phyloP scores from a whole-genome alignment of 306 rosid genomes.

The Comarum palustre region DNA sequence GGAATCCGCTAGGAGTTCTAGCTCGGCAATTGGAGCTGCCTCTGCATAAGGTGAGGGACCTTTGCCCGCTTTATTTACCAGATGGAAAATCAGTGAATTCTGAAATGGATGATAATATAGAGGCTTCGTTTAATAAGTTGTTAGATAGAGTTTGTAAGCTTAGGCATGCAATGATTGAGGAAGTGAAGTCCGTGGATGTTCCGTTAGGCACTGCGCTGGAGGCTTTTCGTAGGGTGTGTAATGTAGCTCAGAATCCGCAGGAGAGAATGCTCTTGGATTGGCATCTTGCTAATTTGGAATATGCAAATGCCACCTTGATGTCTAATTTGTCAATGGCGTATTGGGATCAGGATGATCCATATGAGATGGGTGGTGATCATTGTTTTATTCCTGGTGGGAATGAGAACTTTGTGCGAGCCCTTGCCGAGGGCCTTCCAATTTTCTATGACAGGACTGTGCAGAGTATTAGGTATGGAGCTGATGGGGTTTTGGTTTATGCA shows the following conservation, averaged over 20 bases:
- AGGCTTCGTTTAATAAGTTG: conserved; percentile 69
- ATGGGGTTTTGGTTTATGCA: conserved; percentile 67
- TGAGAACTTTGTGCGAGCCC: conserved; percentile 63
- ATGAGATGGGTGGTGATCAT: conserved; percentile 96
- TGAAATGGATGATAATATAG: conserved; percentile 64
- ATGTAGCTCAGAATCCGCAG: conserved; percentile 61
- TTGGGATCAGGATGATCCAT: conserved; percentile 98
- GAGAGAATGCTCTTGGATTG: conserved; percentile 85
- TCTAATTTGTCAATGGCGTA: conserved; percentile 85
- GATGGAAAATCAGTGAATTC: conserved; percentile 75
- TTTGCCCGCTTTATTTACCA: conserved; percentile 80
- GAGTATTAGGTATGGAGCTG: conserved; percentile 59
- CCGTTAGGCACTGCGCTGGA: conserved; percentile 76
- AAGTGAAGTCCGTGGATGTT: conserved; percentile 71
- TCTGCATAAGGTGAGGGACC: conserved; percentile 85
- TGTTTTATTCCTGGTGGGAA: conserved; percentile 91
- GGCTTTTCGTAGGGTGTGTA: conserved; percentile 65
- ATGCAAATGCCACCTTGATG: conserved; percentile 86
- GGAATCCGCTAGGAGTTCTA: conserved; percentile 84
- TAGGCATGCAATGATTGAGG: conserved; percentile 79
- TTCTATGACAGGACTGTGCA: conserved; percentile 72
- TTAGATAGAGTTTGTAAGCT: conserved; percentile 92
- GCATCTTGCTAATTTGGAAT: conserved; percentile 93
- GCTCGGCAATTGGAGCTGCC: conserved; percentile 85
- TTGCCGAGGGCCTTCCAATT: conserved; percentile 74